Evolutionary conservation across 345 rosid genomes (phyloP), one percentile per base, ranked within the genome.

Genomic region (Microthlaspi erraticum): DNA sequence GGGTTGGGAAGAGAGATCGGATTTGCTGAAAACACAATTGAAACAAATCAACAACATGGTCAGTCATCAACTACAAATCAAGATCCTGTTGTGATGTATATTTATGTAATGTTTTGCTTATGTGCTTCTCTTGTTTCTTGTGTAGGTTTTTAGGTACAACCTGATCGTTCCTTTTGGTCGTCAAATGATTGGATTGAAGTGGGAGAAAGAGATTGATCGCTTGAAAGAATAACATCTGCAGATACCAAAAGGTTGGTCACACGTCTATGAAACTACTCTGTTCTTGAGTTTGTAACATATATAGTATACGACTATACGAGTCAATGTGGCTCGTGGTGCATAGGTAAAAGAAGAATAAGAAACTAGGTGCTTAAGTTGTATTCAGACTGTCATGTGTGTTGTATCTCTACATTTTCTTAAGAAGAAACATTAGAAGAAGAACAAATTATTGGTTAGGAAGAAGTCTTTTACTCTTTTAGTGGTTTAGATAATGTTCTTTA

Each of bases 151-250:
- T 53, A 80, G 89, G 66, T 88, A 93, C 61, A 93, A 91, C 44
- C 83, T 93, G 50, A 88, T 93, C 0, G 97, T 84, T 20, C 97
- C 97, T 8, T 88, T 88, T 20, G 96, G 98, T 19, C 95, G 96
- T 2, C 98, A 90, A 73, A 88, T 93, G 90, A 63, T 73, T 68
- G 98, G 97, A 64, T 34, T 90, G 68, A 93, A 93, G 64, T 90
- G 97, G 97, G 92, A 90, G 74, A 93, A 84, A 72, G 98, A 93
- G 74, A 45, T 90, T 26, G 86, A 82, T 75, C 83, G 84, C 60
- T 45, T 93, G 45, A 77, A 84, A 8, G 89, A 87, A 69, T 77
- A 73, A 68, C 50, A 54, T 53, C 31, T 43, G 60, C 57, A 26
- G 6, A 53, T 9, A 32, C 43, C 14, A 44, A 44, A 53, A 53